Conservation (phyloP, 352 stramenopile genomes). For the Phytophthora hybrid region DNA sequence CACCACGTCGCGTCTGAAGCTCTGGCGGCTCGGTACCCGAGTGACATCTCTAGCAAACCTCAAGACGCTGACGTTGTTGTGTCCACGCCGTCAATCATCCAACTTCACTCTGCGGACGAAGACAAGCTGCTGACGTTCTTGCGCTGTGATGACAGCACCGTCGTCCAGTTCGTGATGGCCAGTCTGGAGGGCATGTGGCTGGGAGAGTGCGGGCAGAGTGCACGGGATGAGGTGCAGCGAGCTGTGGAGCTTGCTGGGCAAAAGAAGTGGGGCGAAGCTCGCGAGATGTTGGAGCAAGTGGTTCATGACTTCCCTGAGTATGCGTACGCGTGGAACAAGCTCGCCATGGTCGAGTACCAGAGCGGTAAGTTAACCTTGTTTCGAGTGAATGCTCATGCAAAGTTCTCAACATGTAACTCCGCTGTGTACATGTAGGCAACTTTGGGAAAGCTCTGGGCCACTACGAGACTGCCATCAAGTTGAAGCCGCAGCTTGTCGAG, state of each 20-base stretch:
- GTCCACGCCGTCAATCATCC: slow-evolving; percentile 67
- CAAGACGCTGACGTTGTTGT: slow-evolving; percentile 14
- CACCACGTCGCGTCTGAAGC: slow-evolving; percentile 69
- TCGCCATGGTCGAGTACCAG: slow-evolving; percentile 72
- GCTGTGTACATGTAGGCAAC: slow-evolving; percentile 48
- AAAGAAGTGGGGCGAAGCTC: slow-evolving; percentile 50
- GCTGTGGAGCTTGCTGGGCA: slow-evolving; percentile 52
- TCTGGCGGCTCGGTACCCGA: slow-evolving; percentile 68
- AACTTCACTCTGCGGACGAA: slow-evolving; percentile 78
- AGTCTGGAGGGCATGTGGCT: slow-evolving; percentile 82
- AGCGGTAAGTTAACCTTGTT: slow-evolving; percentile 38
- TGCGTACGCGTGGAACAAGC: slow-evolving; percentile 80
- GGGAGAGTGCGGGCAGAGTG: slow-evolving; percentile 55
- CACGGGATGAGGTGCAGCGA: slow-evolving; percentile 47
- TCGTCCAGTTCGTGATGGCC: slow-evolving; percentile 77
- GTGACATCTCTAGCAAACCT: slow-evolving; percentile 44
- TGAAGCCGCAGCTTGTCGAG: slow-evolving; percentile 78
- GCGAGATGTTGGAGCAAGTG: slow-evolving; percentile 55
- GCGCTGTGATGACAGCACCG: slow-evolving; percentile 68
- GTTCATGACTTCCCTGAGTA: slow-evolving; percentile 61
- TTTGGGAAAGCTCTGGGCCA: slow-evolving; percentile 53
- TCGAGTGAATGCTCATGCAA: not conserved
- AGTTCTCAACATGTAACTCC: not conserved
- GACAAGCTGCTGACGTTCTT: slow-evolving; percentile 70
- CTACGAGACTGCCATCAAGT: slow-evolving; percentile 69